Evolutionary conservation across 139 green algal genomes (phyloP).

Genomic region (Coelastrella sp.): DNA sequence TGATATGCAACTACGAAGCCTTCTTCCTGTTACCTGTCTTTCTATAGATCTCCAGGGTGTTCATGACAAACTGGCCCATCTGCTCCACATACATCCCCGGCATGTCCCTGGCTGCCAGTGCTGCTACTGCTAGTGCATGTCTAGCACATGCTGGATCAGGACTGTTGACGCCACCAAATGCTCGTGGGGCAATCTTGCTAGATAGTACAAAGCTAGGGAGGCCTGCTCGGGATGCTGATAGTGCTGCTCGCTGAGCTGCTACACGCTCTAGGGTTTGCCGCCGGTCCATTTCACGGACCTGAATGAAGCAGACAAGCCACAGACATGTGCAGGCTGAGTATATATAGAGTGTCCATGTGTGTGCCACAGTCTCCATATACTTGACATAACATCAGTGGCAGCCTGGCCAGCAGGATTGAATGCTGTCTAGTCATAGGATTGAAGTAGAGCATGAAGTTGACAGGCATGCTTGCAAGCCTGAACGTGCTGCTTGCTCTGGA

Average conservation of each 20-base stretch:
- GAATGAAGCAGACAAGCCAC: not conserved
- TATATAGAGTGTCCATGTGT: too few species aligned
- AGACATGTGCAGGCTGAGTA: too few species aligned
- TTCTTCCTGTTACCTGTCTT: conserved; percentile 51
- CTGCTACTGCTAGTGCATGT: conserved; percentile 80
- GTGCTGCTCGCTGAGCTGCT: conserved; percentile 42
- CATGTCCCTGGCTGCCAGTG: conserved; percentile 62
- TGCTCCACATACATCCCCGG: conserved; percentile 47
- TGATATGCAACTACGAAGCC: too few species aligned
- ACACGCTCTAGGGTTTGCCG: conserved; percentile 46
- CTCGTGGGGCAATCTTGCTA: conserved; percentile 45
- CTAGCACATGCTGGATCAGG: conserved; percentile 75
- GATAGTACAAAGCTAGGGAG: conserved; percentile 43
- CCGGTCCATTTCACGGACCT: conserved; percentile 40
- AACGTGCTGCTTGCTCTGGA: too few species aligned
- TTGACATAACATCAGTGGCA: too few species aligned
- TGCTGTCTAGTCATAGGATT: too few species aligned
- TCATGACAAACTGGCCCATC: conserved; percentile 57
- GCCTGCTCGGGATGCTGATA: conserved; percentile 18
- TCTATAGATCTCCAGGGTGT: conserved; percentile 58
- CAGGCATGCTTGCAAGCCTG: too few species aligned
- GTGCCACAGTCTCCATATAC: too few species aligned
- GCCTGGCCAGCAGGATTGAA: too few species aligned
- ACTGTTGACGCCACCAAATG: conserved; percentile 63
- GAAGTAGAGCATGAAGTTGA: too few species aligned